Conservation (phyloP, 2,329 filamentous ascomycete species). For the Diaporthe nobilis region DNA sequence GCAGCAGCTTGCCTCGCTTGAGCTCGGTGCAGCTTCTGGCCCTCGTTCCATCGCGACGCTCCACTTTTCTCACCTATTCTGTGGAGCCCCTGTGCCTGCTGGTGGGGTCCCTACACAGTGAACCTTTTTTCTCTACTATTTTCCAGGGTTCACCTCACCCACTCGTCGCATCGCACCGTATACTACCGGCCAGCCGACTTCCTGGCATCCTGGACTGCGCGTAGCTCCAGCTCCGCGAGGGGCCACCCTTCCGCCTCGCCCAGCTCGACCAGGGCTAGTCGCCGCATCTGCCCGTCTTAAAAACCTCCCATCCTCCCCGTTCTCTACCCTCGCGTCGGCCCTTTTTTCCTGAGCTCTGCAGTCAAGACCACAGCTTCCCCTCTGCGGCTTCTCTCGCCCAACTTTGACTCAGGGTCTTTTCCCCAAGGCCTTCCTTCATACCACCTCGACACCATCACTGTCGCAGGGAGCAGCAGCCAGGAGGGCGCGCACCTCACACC, state of each 20-base stretch:
- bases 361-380: conserved; percentile 24
- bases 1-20: background rate
- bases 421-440: conserved; percentile 31
- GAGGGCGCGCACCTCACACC: background rate
- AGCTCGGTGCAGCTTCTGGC: conserved; percentile 18
- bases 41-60: conserved; percentile 10
- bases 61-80: conserved; percentile 18
- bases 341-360: conserved; percentile 27
- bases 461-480: background rate
- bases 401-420: conserved; percentile 2
- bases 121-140: conserved; percentile 1
- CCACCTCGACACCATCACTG: background rate
- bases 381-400: conserved; percentile 35
- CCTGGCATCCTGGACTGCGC: background rate
- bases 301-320: conserved; percentile 32
- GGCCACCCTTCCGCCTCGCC: conserved; percentile 5
- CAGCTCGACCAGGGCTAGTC: background rate
- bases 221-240: conserved; percentile 3
- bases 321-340: background rate
- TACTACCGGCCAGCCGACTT: background rate
- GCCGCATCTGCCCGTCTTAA: conserved; percentile 9
- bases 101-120: conserved; percentile 19
- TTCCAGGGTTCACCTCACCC: conserved; percentile 15
- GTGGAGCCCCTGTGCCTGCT: conserved; percentile 21
- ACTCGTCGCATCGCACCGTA: conserved; percentile 14